Percentiles rank a stretch among this genome's conserved stretches.
Conservation (phyloP, 2,329 filamentous ascomycete species). For the Penicillium italicum region DNA sequence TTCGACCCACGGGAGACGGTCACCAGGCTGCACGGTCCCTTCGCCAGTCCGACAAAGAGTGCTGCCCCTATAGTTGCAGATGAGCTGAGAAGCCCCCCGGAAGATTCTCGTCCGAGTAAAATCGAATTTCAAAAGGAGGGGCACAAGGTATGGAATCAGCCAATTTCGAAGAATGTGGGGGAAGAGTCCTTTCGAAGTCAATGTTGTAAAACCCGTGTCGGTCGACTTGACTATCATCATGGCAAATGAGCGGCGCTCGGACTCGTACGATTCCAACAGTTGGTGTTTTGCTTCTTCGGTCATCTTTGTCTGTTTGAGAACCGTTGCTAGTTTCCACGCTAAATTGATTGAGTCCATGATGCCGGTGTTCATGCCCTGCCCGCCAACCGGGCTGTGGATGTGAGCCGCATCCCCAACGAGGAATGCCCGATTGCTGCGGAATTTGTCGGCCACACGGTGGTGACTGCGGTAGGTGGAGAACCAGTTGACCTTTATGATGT, state of each 20-base stretch:
- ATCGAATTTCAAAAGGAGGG: constrained; percentile 21
- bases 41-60: constrained; percentile 30
- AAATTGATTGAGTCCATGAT: constrained; percentile 55
- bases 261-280: constrained; percentile 49
- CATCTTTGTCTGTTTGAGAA: constrained; percentile 32
- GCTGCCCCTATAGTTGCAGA: constrained; percentile 44
- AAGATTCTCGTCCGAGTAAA: constrained; percentile 27
- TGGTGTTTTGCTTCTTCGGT: constrained; percentile 32
- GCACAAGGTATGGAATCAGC: constrained; percentile 39
- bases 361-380: constrained; percentile 58
- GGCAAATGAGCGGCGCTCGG: constrained; percentile 49
- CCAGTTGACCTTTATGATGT: constrained; percentile 34
- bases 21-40: constrained; percentile 44
- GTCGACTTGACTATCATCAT: constrained; percentile 43
- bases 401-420: constrained; percentile 58
- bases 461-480: constrained; percentile 48
- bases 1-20: constrained; percentile 42
- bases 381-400: constrained; percentile 54
- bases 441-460: constrained; percentile 41
- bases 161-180: constrained; percentile 41
- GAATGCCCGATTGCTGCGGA: constrained; percentile 50
- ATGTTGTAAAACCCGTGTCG: constrained; percentile 42
- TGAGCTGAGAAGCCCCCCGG: constrained; percentile 42
- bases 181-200: constrained; percentile 39
- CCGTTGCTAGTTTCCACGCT: constrained; percentile 53